Conservation (phyloP, 306 rosid genomes). For the Castanea mollissima region DNA sequence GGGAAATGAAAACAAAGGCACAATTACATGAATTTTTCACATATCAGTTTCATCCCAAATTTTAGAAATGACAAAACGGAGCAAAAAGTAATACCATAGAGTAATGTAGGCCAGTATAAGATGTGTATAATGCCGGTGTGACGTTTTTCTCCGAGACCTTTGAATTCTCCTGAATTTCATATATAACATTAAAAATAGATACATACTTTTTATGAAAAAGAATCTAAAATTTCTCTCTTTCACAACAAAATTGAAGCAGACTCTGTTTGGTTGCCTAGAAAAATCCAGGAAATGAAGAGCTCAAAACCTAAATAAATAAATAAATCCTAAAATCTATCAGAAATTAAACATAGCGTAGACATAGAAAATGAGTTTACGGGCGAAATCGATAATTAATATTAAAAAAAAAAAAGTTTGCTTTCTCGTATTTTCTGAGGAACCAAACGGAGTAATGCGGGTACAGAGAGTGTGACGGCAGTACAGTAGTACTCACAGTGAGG, state of each 20-base stretch:
- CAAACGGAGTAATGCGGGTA: background rate
- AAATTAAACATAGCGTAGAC: no score
- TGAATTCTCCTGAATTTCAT: constrained; percentile 55
- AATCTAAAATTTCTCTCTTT: background rate
- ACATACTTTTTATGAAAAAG: background rate
- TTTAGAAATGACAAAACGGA: background rate
- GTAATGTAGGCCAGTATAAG: constrained; percentile 88
- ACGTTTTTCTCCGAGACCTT: constrained; percentile 48
- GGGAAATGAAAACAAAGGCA: no score
- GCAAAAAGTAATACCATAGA: constrained; percentile 62
- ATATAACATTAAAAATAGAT: constrained; percentile 8
- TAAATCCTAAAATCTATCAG: no score
- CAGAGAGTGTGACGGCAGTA: no score
- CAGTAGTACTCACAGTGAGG: constrained; percentile 49
- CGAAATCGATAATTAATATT: no score
- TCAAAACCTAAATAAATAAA: background rate
- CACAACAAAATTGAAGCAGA: background rate
- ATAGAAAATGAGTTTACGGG: no score
- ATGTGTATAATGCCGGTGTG: constrained; percentile 52
- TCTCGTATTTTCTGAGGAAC: background rate
- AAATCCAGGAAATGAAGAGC: background rate
- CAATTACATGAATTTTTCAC: no score
- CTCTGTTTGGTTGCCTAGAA: constrained; percentile 1
- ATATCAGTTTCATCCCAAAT: no score
- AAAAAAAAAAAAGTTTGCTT: background rate